Conservation (phyloP, 202 grass and related monocot genomes). For the Bolboschoenoplectus hybrid region DNA sequence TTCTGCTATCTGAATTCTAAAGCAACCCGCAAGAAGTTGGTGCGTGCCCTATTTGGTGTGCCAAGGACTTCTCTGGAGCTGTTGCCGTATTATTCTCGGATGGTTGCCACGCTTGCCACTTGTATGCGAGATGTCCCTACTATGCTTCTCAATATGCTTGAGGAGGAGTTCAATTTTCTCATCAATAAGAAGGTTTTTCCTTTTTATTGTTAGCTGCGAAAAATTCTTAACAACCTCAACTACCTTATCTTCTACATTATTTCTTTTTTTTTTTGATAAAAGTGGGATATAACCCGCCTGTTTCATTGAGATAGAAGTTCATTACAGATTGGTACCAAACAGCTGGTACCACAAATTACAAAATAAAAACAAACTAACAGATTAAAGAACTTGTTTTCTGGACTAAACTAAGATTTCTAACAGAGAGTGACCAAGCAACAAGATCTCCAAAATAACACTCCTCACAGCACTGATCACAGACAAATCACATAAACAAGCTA, state of each 20-base stretch:
- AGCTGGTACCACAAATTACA: background rate
- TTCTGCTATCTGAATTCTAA: conserved; percentile 99
- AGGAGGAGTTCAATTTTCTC: conserved; percentile 97
- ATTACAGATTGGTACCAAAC: background rate
- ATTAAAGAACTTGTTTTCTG: background rate
- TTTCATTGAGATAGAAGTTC: background rate
- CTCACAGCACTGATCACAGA: no score
- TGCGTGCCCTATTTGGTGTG: conserved; percentile 75
- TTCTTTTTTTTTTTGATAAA: background rate
- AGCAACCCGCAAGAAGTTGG: conserved; percentile 97
- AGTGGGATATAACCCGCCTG: background rate
- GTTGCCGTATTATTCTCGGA: conserved; percentile 93
- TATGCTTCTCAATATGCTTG: conserved; percentile 83
- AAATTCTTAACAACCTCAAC: background rate
- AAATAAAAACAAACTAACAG: background rate
- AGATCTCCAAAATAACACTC: background rate
- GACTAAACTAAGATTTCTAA: background rate
- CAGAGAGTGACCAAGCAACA: background rate
- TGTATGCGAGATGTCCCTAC: conserved; percentile 94
- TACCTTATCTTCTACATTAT: background rate
- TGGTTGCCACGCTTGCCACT: conserved; percentile 85
- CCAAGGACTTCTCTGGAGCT: conserved; percentile 94
- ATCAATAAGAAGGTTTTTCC: conserved; percentile 95
- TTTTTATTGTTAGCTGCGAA: conserved; percentile 9
- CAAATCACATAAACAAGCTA: no score